Conservation (phyloP, 2,329 filamentous ascomycete genomes). For the Fusarium virguliforme region DNA sequence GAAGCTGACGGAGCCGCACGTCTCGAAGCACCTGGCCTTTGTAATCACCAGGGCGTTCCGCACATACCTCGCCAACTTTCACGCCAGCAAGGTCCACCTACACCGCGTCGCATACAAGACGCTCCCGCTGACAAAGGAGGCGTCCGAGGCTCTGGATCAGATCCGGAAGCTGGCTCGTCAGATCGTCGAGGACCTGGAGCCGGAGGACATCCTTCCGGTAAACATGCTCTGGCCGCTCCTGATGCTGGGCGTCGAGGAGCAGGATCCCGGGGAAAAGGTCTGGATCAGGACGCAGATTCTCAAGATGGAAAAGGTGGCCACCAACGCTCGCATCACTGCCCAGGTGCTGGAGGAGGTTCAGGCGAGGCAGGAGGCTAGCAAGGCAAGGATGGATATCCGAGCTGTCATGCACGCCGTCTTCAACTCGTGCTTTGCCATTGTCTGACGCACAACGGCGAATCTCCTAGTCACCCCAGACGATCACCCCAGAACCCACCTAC, state of each 20-base stretch:
- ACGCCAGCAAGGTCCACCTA: conserved; percentile 70
- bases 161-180: conserved; percentile 65
- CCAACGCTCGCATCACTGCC: conserved; percentile 63
- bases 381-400: conserved; percentile 61
- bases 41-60: conserved; percentile 69
- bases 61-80: conserved; percentile 71
- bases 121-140: conserved; percentile 67
- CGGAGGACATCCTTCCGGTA: conserved; percentile 65
- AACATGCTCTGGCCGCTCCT: conserved; percentile 72
- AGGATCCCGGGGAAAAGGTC: conserved; percentile 62
- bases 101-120: conserved; percentile 71
- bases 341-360: conserved; percentile 65
- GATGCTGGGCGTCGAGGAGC: conserved; percentile 70
- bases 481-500: conserved; percentile 7
- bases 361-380: conserved; percentile 59
- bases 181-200: conserved; percentile 60
- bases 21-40: conserved; percentile 65
- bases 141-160: conserved; percentile 63
- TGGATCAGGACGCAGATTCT: conserved; percentile 69
- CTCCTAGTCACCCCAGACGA: neutral
- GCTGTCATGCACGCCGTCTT: conserved; percentile 66
- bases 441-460: conserved; percentile 48
- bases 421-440: conserved; percentile 68
- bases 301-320: conserved; percentile 63
- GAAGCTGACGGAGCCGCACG: conserved; percentile 63